Evolutionary conservation across 306 rosid species (phyloP).

Genomic region (Prunus dulcis): DNA sequence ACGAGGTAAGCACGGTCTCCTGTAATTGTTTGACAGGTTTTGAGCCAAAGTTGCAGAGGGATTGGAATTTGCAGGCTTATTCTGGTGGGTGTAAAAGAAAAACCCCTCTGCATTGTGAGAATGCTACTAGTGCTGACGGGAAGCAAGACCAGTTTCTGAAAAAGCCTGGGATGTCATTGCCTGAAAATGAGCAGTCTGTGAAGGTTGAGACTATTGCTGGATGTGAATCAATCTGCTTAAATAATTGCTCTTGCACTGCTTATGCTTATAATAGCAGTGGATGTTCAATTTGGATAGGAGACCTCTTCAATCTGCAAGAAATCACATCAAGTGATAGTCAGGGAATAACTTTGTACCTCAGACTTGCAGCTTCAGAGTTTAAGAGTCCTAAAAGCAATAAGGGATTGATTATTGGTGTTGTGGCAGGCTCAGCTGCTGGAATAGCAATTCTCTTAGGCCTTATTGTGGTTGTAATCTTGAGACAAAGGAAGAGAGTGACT

Average conservation of each 20-base stretch:
- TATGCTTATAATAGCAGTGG: constrained; percentile 39
- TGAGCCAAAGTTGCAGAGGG: background rate
- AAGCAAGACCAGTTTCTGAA: constrained; percentile 40
- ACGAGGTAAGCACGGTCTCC: background rate
- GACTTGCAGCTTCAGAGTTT: constrained; percentile 78
- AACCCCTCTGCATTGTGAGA: constrained; percentile 33
- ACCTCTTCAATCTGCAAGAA: constrained; percentile 52
- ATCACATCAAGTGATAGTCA: constrained; percentile 29
- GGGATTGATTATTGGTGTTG: constrained; percentile 37
- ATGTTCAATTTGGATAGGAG: constrained; percentile 57
- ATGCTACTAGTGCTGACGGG: constrained; percentile 8
- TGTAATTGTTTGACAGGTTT: constrained; percentile 34
- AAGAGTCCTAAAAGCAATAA: constrained; percentile 29
- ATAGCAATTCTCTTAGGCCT: constrained; percentile 34
- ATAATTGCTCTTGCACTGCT: constrained; percentile 52
- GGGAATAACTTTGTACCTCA: constrained; percentile 45
- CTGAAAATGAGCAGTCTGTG: constrained; percentile 20
- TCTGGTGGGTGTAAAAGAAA: constrained; percentile 31
- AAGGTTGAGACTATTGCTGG: constrained; percentile 27
- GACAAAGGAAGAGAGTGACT: constrained; percentile 31
- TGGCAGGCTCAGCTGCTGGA: constrained; percentile 41
- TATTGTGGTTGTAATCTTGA: constrained; percentile 28
- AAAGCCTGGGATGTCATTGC: constrained; percentile 31
- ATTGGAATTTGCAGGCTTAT: constrained; percentile 22
- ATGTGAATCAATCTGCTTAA: constrained; percentile 50